Evolutionary conservation across 441 rosid genomes (phyloP).

Genomic region (Pelargonium cotyledonis): DNA sequence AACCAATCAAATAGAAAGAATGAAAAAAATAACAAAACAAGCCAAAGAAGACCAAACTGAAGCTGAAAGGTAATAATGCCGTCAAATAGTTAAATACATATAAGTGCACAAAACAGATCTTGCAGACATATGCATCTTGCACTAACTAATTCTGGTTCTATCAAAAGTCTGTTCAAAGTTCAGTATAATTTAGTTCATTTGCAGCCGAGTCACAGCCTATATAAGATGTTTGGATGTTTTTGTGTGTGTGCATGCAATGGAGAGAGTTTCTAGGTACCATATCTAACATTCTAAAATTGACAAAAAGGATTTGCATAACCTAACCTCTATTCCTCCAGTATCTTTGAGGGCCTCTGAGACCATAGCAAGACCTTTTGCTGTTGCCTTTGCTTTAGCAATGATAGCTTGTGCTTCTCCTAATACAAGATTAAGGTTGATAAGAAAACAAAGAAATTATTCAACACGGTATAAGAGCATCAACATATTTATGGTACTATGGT

Average conservation of each 20-base stretch:
- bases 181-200: too few species aligned
- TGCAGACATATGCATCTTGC: too few species aligned
- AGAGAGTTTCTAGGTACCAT: neutral
- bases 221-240: too few species aligned
- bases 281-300: neutral
- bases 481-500: neutral
- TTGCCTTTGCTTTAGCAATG: constrained; percentile 75
- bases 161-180: too few species aligned
- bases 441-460: neutral
- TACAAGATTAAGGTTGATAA: constrained; percentile 10
- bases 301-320: constrained; percentile 14
- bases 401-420: constrained; percentile 96
- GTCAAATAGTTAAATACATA: too few species aligned
- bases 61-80: too few species aligned
- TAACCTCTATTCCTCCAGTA: constrained; percentile 81
- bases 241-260: neutral
- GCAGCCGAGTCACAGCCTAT: too few species aligned
- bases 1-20: too few species aligned
- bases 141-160: too few species aligned
- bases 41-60: too few species aligned
- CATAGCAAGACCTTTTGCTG: constrained; percentile 61
- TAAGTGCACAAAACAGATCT: too few species aligned
- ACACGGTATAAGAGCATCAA: neutral
- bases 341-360: constrained; percentile 66
- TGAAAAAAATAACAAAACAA: too few species aligned